Evolutionary conservation across 192 early-diverging fungal genomes (phyloP), one percentile per base, ranked within the genome.

Genomic region (Chytriomyces sp.): DNA sequence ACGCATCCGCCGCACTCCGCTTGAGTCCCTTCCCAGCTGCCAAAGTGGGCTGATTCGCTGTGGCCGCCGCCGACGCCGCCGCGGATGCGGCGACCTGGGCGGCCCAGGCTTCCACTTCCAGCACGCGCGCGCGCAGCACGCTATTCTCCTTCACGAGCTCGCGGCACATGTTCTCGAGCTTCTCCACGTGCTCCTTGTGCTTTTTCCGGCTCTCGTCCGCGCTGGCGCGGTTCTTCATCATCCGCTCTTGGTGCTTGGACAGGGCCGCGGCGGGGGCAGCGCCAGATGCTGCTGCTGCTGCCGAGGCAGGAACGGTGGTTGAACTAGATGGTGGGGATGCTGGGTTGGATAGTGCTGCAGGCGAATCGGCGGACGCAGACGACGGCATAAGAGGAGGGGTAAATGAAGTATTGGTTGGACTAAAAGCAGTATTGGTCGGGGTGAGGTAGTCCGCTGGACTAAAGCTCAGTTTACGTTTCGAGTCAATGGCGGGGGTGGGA

Each of bases 221-320:
- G 0, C 93, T 92, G 3, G 92, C 93, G 12, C 95, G 89, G 78
- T 97, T 97, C 82, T 95, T 95, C 59, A 97, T 93, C 67, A 97
- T 75, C 36, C 95, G 83, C 67, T 93, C 91, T 71, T 93, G 91
- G 30, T 91, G 85, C 77, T 96, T 97, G 36, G 86, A 82, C 36
- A 85, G 78, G 73, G 65, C 52, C 75, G 74, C 25, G 75, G 70
- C 19, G 75, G 77, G 75, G 67, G 49, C 36, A n/a, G 32, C 70
- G 38, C 31, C 10, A 60, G 49, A 66, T 63, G 75, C 49, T 65
- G 37, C 7, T 22, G 26, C 1, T 28, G 52, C 28, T 53, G 33
- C 33, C 19, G 39, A 53, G 10, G 72, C 12, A 26, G n/a, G 1
- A 73, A 19, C n/a, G 33, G 34, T 7, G 31, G 8, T 73, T 80